Base-by-base conservation (phyloP, 164 flowering plant species). In the Berberis vulgaris region DNA sequence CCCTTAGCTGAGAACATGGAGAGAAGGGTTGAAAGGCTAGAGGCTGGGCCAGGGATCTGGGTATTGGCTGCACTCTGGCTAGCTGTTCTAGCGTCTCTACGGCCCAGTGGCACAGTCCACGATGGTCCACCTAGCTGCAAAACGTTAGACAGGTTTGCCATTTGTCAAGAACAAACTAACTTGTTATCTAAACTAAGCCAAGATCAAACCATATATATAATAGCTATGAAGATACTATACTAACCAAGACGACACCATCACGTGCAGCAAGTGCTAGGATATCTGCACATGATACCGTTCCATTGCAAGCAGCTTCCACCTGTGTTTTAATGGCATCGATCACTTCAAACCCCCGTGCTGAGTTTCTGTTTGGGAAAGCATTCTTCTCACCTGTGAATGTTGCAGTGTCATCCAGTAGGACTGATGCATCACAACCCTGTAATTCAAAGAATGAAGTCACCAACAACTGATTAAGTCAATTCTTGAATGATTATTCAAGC, bases 361-460 rank as follows among this genome's bases (percentile, higher is more conserved):
- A 79, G 61, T 74, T 69, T 2, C 6, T 13, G 66, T 83, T 83
- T 1, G 79, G 75, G 0, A 5, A 8, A 12, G 87, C 83, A 57
- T 60, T 75, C 65, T 83, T 71, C 61, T 83, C 87, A 0, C 81
- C 81, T 0, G 76, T 68, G 61, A 78, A 71, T 0, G 77, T 67
- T 8, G 80, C 45, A 4, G 83, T 81, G 67, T 78, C 82, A 26
- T 79, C 83, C 12, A 83, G 65, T n/a, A 83, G 62, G 41, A 83
- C 54, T 0, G 87, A 83, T 50, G 70, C 87, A 65, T 83, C 87
- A 49, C 87, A 83, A 1, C 87, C 84, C 87, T 82, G 67, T 12
- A 40, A 46, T 1, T 13, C 43, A 7, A 2, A 45, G 1, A 3
- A 2, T n/a, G 1, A 10, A 45, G 2, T 58, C 1, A 3, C 9